phyloP scores from a whole-genome alignment of 495 filamentous ascomycete species.

The Aspergillus cristatus region DNA sequence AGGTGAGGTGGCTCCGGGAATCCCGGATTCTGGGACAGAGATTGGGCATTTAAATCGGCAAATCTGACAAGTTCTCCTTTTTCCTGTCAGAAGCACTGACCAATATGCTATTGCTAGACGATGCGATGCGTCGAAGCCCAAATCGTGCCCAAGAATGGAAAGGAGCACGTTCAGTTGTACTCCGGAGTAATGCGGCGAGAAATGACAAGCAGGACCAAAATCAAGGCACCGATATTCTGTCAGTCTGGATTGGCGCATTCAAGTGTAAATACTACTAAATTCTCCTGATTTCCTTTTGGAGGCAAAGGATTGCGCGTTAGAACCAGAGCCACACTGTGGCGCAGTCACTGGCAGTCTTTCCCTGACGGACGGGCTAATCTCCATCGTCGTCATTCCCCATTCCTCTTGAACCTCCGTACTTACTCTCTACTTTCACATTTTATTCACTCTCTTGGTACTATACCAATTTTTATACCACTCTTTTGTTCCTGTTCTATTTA shows the following conservation, averaged over 20 bases:
- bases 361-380: too few relatives aligned
- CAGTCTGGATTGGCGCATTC: too few relatives aligned
- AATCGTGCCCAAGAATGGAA: too few relatives aligned
- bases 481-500: background rate
- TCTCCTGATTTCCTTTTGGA: background rate
- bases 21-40: constrained; percentile 42
- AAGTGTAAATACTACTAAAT: background rate
- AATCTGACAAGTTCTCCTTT: too few relatives aligned
- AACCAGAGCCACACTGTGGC: constrained; percentile 19
- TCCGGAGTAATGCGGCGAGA: too few relatives aligned
- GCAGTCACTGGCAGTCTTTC: constrained; percentile 14
- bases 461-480: constrained; percentile 2
- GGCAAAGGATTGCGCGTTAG: constrained; percentile 13
- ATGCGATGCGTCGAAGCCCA: too few relatives aligned
- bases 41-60: constrained; percentile 15
- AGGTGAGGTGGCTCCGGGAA: constrained; percentile 10
- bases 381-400: constrained; percentile 1
- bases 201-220: background rate
- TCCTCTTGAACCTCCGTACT: background rate
- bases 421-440: constrained; percentile 6
- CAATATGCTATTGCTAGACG: too few relatives aligned
- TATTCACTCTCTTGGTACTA: background rate
- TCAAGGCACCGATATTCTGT: constrained; percentile 1
- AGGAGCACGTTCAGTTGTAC: too few relatives aligned
- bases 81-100: too few relatives aligned